Conservation (phyloP, 2,329 filamentous ascomycete genomes). For the Fusarium liriodendri region DNA sequence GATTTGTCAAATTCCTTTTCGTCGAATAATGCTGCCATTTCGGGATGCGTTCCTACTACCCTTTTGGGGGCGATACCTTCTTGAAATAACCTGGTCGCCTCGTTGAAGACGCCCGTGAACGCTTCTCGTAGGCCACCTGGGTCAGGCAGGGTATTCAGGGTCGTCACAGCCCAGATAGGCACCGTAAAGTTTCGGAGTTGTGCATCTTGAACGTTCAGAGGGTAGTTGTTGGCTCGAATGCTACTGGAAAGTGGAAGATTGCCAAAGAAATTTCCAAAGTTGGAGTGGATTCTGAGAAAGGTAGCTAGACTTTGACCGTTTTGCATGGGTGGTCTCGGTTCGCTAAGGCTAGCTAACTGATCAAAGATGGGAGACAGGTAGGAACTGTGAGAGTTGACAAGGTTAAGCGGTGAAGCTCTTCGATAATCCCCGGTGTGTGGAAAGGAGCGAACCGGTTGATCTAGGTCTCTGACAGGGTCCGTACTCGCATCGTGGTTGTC, state of each 20-base stretch:
- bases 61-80: accelerated
- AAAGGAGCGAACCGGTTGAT: neutral
- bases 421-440: neutral
- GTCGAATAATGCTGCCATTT: constrained; percentile 16
- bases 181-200: constrained; percentile 11
- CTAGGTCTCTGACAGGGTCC: neutral
- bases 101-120: neutral
- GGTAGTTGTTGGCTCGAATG: constrained; percentile 2
- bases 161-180: neutral
- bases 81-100: neutral
- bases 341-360: neutral
- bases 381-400: neutral
- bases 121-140: constrained; percentile 6
- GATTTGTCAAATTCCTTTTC: constrained; percentile 11
- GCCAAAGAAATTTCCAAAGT: constrained; percentile 1
- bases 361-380: accelerated
- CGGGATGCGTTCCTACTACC: neutral
- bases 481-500: accelerated
- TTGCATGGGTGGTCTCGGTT: neutral
- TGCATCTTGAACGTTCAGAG: neutral
- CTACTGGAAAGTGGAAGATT: constrained; percentile 7
- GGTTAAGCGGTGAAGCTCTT: neutral
- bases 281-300: neutral
- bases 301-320: accelerated
- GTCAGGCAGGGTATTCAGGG: constrained; percentile 8